Conservation (phyloP, 2,329 filamentous ascomycete genomes). For the Ceratocystis alfenasii region DNA sequence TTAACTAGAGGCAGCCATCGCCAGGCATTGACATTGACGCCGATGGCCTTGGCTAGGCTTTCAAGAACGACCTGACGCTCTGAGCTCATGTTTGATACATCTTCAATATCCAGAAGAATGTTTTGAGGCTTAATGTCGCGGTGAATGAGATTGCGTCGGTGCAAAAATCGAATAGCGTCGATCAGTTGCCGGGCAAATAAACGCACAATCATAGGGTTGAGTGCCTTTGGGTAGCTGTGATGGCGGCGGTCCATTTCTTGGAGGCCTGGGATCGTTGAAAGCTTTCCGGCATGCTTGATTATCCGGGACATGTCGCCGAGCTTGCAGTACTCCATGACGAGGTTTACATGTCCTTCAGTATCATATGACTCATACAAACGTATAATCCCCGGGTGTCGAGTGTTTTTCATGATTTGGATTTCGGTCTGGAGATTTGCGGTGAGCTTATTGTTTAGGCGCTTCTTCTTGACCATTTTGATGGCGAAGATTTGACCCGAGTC, state of each 20-base stretch:
- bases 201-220: slow-evolving; percentile 90
- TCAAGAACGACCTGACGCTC: slow-evolving; percentile 48
- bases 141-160: slow-evolving; percentile 78
- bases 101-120: slow-evolving; percentile 49
- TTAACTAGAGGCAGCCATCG: slow-evolving; percentile 74
- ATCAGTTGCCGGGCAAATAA: slow-evolving; percentile 93
- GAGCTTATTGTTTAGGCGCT: slow-evolving; percentile 85
- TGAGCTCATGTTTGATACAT: slow-evolving; percentile 55
- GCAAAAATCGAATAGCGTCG: slow-evolving; percentile 81
- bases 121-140: slow-evolving; percentile 98
- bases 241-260: slow-evolving; percentile 89
- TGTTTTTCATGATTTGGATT: slow-evolving; percentile 85
- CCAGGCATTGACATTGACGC: slow-evolving; percentile 49
- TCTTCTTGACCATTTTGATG: slow-evolving; percentile 90
- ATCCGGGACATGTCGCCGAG: slow-evolving; percentile 89
- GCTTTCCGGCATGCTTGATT: slow-evolving; percentile 82
- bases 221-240: slow-evolving; percentile 70
- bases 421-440: slow-evolving; percentile 93
- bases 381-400: slow-evolving; percentile 94
- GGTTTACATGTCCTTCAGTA: slow-evolving; percentile 75
- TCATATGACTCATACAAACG: slow-evolving; percentile 91
- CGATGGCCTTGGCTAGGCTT: slow-evolving; percentile 32
- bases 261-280: slow-evolving; percentile 67
- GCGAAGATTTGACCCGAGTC: slow-evolving; percentile 34
- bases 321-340: slow-evolving; percentile 98